These are phyloP conservation scores for Barnettozyma siamensis DNA, from an alignment of 805 yeast species.

Conservation along the genomic window DNA sequence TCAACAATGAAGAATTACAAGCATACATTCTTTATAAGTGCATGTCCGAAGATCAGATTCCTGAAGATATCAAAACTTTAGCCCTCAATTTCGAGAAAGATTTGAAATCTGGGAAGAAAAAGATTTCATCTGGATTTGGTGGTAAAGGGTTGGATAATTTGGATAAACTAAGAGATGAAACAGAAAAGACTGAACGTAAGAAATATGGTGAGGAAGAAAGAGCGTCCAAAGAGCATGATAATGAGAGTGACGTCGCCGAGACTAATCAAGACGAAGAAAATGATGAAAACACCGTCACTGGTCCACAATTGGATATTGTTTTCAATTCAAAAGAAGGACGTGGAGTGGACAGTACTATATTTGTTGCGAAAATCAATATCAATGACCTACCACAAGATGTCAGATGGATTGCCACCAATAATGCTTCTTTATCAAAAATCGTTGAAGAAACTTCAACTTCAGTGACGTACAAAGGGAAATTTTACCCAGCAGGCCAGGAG, in stretches of 20 bases:
- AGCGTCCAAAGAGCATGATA: conserved; percentile 8
- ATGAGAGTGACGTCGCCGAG: conserved; percentile 11
- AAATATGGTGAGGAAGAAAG: conserved; percentile 40
- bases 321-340: conserved; percentile 49
- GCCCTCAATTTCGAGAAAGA: conserved; percentile 53
- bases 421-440: conserved; percentile 55
- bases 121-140: conserved; percentile 75
- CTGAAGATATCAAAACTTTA: conserved; percentile 43
- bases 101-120: conserved; percentile 60
- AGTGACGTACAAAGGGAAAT: conserved; percentile 78
- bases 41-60: conserved; percentile 48
- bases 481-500: conserved; percentile 53
- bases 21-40: conserved; percentile 50
- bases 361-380: conserved; percentile 64
- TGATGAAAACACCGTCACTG: conserved; percentile 15
- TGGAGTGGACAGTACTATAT: conserved; percentile 50
- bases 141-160: conserved; percentile 86
- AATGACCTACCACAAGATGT: conserved; percentile 83
- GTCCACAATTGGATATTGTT: conserved; percentile 33
- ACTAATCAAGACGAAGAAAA: conserved; percentile 24
- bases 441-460: conserved; percentile 70
- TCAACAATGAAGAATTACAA: conserved; percentile 56
- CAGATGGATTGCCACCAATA: conserved; percentile 71
- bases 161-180: conserved; percentile 52
- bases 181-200: conserved; percentile 43